These are phyloP conservation scores for Phytopythium chamaehyphon DNA, from an alignment of 352 stramenopile genomes.

Conservation along the genomic window DNA sequence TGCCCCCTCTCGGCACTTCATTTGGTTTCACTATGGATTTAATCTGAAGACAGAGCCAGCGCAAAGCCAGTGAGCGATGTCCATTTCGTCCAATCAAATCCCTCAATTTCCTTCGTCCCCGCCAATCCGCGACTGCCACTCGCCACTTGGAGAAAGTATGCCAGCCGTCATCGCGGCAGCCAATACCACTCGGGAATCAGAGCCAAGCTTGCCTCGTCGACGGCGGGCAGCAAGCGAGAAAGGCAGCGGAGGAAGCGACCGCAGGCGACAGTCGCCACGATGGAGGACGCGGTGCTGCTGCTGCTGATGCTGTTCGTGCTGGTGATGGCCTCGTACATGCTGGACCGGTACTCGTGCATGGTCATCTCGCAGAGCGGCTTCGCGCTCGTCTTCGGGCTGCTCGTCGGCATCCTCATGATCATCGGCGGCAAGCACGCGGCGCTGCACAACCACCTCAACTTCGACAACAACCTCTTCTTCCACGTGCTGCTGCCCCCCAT, in stretches of 20 bases:
- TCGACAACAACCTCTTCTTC: conserved; percentile 88
- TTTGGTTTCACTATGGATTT: too few relatives aligned
- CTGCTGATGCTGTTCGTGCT: conserved; percentile 85
- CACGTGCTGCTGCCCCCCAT: conserved; percentile 82
- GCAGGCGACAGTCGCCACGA: conserved; percentile 27
- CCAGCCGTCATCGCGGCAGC: too few relatives aligned
- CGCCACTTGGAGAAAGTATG: conserved; percentile 8
- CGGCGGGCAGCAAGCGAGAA: conserved; percentile 5
- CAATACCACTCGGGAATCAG: conserved; percentile 2
- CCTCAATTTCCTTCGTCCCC: too few relatives aligned
- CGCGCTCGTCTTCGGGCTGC: conserved; percentile 75
- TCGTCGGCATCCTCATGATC: conserved; percentile 68
- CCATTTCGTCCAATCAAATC: too few relatives aligned
- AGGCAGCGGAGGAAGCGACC: background rate
- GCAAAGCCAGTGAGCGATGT: too few relatives aligned
- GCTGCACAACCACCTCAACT: conserved; percentile 75
- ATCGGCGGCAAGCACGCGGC: conserved; percentile 55
- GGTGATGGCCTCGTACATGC: conserved; percentile 86
- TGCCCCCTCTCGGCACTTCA: too few relatives aligned
- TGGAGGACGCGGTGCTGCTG: conserved; percentile 82
- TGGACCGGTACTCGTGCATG: conserved; percentile 83
- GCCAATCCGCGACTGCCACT: background rate
- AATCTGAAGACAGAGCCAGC: too few relatives aligned
- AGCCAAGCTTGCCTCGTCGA: conserved; percentile 7
- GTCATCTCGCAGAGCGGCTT: conserved; percentile 85